Conservation (phyloP, 768 basidiomycete genomes). For the Hemileccinum impolitum region DNA sequence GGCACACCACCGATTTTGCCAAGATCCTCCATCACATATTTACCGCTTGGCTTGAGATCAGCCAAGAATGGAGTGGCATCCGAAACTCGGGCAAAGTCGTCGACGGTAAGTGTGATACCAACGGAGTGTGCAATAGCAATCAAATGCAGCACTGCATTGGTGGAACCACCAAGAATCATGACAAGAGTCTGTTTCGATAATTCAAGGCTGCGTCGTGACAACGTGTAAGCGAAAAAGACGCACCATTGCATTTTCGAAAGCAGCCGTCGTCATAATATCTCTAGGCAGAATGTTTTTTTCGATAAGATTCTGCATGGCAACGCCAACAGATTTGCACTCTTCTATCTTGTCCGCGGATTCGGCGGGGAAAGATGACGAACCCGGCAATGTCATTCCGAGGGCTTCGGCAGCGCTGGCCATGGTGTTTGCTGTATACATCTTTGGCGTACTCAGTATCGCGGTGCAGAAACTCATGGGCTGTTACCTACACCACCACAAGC, state of each 20-base stretch:
- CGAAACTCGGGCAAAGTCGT: slow-evolving; percentile 92
- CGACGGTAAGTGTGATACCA: slow-evolving; percentile 81
- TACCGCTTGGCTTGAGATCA: slow-evolving; percentile 94
- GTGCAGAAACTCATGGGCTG: background rate
- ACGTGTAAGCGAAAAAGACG: slow-evolving; percentile 10
- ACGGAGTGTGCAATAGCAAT: slow-evolving; percentile 97
- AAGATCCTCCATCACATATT: slow-evolving; percentile 98
- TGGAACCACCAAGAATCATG: slow-evolving; percentile 97
- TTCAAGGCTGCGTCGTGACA: slow-evolving; percentile 4
- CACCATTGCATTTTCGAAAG: slow-evolving; percentile 99
- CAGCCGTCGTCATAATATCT: slow-evolving; percentile 95
- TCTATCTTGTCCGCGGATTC: slow-evolving; percentile 83
- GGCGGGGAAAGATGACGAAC: slow-evolving; percentile 96
- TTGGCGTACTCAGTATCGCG: slow-evolving; percentile 10
- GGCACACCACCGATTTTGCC: slow-evolving; percentile 96
- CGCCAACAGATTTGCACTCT: slow-evolving; percentile 80
- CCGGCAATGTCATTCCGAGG: slow-evolving; percentile 93
- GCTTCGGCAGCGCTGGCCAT: slow-evolving; percentile 97
- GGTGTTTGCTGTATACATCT: slow-evolving; percentile 99
- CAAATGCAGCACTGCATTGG: slow-evolving; percentile 95
- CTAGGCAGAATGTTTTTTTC: slow-evolving; percentile 90
- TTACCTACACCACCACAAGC: slow-evolving; percentile 91
- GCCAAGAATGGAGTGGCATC: slow-evolving; percentile 93
- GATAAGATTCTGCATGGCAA: slow-evolving; percentile 81
- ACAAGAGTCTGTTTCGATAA: slow-evolving; percentile 66